Evolutionary conservation across 768 basidiomycete species (phyloP).

Genomic region (Boletus coccyginus): DNA sequence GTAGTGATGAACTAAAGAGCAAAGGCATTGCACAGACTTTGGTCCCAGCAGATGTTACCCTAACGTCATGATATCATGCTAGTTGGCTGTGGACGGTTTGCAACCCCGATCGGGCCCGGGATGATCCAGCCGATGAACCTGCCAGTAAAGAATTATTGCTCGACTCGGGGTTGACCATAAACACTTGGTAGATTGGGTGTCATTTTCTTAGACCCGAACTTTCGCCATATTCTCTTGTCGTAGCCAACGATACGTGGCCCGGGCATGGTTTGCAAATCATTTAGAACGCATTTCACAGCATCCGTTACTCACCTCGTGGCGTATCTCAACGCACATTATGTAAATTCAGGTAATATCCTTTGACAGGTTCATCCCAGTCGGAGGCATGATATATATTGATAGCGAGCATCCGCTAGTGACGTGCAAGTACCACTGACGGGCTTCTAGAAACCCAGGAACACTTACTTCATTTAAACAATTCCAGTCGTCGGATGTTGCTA

Average conservation of each 20-base stretch:
- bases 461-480: conserved; percentile 2
- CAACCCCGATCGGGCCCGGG: too few species aligned
- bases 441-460: neutral
- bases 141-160: too few species aligned
- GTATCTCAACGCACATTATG: neutral
- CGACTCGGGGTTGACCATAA: too few species aligned
- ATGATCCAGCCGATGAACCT: too few species aligned
- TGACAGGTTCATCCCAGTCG: neutral
- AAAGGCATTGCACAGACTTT: too few species aligned
- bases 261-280: conserved; percentile 1
- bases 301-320: neutral
- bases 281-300: conserved; percentile 4
- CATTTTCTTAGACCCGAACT: neutral
- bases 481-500: neutral
- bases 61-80: too few species aligned
- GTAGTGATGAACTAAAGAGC: too few species aligned
- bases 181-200: conserved; percentile 24
- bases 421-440: neutral
- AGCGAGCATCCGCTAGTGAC: neutral
- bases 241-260: conserved; percentile 3
- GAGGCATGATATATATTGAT: neutral
- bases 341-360: neutral
- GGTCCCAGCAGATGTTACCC: too few species aligned
- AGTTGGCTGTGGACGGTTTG: too few species aligned
- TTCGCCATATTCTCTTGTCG: conserved; percentile 6